Evolutionary conservation across 257 asterid species (phyloP), one percentile per base, ranked within the genome.

Genomic region (Plantago elongata): DNA sequence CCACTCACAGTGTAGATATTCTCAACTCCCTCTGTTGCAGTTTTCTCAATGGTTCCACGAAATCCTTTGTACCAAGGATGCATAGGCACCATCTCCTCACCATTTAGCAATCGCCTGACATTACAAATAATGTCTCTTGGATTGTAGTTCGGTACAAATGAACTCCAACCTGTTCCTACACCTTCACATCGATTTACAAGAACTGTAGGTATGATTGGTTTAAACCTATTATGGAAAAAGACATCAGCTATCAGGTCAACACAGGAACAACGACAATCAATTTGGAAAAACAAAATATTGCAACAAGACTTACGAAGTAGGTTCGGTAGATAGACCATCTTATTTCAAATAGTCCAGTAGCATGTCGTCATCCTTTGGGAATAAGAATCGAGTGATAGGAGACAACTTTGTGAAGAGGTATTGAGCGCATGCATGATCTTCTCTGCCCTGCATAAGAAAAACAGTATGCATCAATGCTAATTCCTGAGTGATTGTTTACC

Each of bases 121-220:
- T 93, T 93, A 14, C 80, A 79, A n/a, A 93, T 77, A 57, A 89
- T 81, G 70, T 93, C 94, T 34, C 87, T 74, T 29, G 97, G 99
- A 69, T 93, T 87, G 55, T 93, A 93, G 69, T 89, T 89, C 7
- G 97, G 97, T 27, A 93, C 67, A 45, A 61, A 93, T 11, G 99
- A 56, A 72, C 99, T 93, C 99, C 99, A 93, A 45, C 96, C 95
- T n/a, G 97, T 89, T 54, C 99, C 99, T 47, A 93, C 89, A 56
- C 99, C 97, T 83, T 89, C 99, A 79, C 97, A 85, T 42, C 99
- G 96, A 78, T 93, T 93, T 40, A 93, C 95, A 18, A 93, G 75
- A 62, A 87, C 96, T 81, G 66, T 59, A 14, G 99, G 99, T 66
- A 93, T 85, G 65, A 77, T 79, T 2, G 99, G 99, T 46, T 84